Evolutionary conservation across 202 grass and related monocot species (phyloP), one percentile per base, ranked within the genome.

Genomic region (Setaria viridis): DNA sequence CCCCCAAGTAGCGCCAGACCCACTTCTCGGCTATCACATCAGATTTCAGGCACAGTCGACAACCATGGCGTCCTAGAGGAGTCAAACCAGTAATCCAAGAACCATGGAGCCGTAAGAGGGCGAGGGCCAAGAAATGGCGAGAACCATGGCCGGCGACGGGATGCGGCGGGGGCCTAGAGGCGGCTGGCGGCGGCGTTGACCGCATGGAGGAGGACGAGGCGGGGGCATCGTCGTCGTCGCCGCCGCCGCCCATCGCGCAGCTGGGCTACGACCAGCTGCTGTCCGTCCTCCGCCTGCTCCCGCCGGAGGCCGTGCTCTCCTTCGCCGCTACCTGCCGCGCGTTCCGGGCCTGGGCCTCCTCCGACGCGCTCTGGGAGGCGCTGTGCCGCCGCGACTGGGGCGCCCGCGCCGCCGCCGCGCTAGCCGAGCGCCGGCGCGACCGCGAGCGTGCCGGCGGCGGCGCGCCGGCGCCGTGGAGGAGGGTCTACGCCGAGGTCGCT

Each of bases 311-410:
- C 80, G 91, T 99, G 76, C 80, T 99, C 59, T 88, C 93, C 64
- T 96, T 99, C 88, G 89, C 92, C 72, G 85, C 90, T 57, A 93
- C 93, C 7, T 99, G 97, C 80, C 89, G 86, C 67, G 76, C 84
- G 62, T 92, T 93, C 89, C 88, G 88, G 49, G 80, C 87, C 32
- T 86, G 90, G 80, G 91, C 90, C 69, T 87, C 79, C 54, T 88
- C 93, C 53, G 93, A 96, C 80, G 72, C 89, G 60, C 82, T 99
- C 21, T 99, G 97, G 97, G 97, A 99, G 84, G 73, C 87, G 77
- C 54, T 99, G 59, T 99, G 88, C 84, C 79, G 88, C 79, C 89
- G 97, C 58, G 97, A 99, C 68, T 99, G 90, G 91, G 93, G 90
- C 57, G 30, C 50, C 67, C 49, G 79, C 50, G 62, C 75, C 30